Base-by-base conservation (phyloP, 352 stramenopile species). In the Globisporangium iwayamae region DNA sequence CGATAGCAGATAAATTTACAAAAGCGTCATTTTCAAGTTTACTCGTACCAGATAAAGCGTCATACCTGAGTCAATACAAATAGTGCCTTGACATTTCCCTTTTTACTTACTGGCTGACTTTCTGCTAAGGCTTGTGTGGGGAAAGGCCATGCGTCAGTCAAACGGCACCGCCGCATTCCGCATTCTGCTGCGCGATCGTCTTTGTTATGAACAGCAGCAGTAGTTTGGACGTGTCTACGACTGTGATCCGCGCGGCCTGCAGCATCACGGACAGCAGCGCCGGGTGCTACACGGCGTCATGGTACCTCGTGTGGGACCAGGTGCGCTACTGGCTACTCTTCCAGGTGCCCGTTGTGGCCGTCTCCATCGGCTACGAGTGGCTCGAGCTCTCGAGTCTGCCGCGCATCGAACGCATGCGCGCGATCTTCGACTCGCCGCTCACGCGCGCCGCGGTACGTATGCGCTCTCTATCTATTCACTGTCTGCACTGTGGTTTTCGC, bases 361-460 rank as follows among this genome's bases (percentile, higher is more conserved):
- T 91, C 59, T 89, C 84, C 11, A 74, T 93, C 60, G 72, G 89
- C 60, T 93, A 87, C 65, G 83, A 92, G 66, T 95, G 84, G 84
- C 84, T 95, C 65, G 83, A 95, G 62, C 54, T 91, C 50, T 65
- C 81, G 18, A 85, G 76, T 50, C 72, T 82, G 54, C 67, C 71
- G 45, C 86, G 79, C 54, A 65, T 95, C 39, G 87, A 93, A 61
- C 81, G 76, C 45, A 62, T 93, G 38, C 84, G 87, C 50, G 70
- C 71, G 57, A 41, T 90, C 57, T 92, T 85, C 59, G 84, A 90
- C 69, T 73, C 82, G 36, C 84, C 85, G 8, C 64, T 93, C 54
- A 82, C 82, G 30, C 84, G 86, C 52, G 75, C 87, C 30, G 74
- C 80, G 66, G 82, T 94, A 61, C 60, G 78, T 67, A 1, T 7